A percentile compares a stretch with the other conserved stretches of the same genome.
phyloP scores from a whole-genome alignment of 441 rosid species.

The Pelargonium myrrhifolium region DNA sequence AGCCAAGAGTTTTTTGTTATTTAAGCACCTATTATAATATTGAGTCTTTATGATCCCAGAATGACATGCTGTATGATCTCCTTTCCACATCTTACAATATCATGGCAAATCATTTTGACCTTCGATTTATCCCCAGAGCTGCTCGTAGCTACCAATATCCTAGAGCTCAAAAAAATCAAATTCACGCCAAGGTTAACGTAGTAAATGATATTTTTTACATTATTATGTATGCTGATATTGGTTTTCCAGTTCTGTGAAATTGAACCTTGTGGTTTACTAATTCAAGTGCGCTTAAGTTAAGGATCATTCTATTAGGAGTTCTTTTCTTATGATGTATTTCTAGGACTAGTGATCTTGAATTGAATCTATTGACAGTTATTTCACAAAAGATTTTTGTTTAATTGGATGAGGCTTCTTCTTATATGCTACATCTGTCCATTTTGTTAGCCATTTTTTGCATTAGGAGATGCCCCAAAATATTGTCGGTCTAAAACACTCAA shows the following conservation, averaged over 20 bases:
- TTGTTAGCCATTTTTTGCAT: neutral
- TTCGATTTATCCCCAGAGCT: no score
- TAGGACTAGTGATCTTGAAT: neutral
- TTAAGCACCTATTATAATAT: no score
- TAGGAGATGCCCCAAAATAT: neutral
- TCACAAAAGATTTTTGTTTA: neutral
- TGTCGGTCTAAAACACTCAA: neutral
- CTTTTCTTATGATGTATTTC: neutral
- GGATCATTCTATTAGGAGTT: neutral
- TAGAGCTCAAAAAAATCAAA: no score
- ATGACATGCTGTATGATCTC: no score
- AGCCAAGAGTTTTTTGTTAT: no score
- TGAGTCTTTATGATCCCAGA: no score
- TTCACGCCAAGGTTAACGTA: no score
- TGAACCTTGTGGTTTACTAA: neutral
- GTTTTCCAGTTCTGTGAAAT: neutral
- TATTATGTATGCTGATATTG: neutral
- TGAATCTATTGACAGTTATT: neutral
- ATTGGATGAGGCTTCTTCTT: neutral
- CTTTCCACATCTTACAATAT: no score
- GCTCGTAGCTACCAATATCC: no score
- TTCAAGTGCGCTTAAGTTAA: neutral
- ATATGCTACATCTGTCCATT: neutral
- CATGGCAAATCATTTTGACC: no score
- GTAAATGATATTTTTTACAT: no score